These are phyloP conservation scores for Trichosporon sp. DNA, from an alignment of 1,284 basidiomycete species.

Conservation along the genomic window DNA sequence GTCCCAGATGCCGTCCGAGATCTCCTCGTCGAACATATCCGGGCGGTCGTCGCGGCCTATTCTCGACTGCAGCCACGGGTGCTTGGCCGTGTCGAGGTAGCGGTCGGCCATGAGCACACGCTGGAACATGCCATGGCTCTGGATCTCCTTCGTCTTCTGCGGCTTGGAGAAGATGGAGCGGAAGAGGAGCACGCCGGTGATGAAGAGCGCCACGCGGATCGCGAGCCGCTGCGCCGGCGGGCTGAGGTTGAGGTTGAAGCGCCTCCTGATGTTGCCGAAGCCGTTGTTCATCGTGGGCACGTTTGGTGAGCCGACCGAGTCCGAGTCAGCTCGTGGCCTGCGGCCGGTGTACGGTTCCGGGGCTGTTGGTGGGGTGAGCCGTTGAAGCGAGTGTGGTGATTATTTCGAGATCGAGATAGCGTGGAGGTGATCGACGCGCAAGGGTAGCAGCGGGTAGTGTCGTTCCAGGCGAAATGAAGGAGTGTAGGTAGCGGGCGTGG, in stretches of 20 bases:
- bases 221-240: slow-evolving; percentile 40
- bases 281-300: slow-evolving; percentile 30
- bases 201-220: slow-evolving; percentile 39
- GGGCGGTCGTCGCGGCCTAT: slow-evolving; percentile 75
- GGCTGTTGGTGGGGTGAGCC: background rate
- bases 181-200: slow-evolving; percentile 38
- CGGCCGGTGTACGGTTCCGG: background rate
- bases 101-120: slow-evolving; percentile 77
- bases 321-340: slow-evolving; percentile 3
- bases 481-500: background rate
- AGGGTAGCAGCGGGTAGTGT: background rate
- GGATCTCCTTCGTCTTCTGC: slow-evolving; percentile 56
- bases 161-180: slow-evolving; percentile 41
- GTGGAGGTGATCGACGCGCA: slow-evolving; percentile 15
- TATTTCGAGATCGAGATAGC: slow-evolving; percentile 20
- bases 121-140: slow-evolving; percentile 76
- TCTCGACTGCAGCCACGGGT: slow-evolving; percentile 78
- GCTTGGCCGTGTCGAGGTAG: slow-evolving; percentile 75
- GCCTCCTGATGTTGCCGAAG: slow-evolving; percentile 16
- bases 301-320: slow-evolving; percentile 15
- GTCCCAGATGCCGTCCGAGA: slow-evolving; percentile 70
- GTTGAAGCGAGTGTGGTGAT: background rate
- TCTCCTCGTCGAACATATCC: slow-evolving; percentile 71
- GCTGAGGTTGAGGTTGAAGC: slow-evolving; percentile 20
- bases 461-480: background rate